Percentiles rank a stretch among this genome's conserved stretches.
These are phyloP conservation scores for Penicillium psychrosexuale DNA, from an alignment of 2,329 filamentous ascomycete genomes.

Conservation along the genomic window DNA sequence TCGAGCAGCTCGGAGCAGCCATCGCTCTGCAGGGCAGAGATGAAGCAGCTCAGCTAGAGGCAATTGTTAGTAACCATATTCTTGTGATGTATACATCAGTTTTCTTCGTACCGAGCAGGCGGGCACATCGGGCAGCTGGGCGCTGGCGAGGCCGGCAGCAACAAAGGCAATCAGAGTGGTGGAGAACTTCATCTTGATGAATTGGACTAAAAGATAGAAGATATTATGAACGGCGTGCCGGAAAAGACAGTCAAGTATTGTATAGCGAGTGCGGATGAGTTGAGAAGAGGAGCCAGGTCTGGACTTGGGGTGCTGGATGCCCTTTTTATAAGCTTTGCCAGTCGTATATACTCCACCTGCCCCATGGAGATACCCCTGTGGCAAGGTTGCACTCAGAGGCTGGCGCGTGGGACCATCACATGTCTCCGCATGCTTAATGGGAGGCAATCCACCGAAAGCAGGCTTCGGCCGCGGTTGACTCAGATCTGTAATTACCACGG, in stretches of 20 bases:
- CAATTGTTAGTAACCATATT: background rate
- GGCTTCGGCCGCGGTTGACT: constrained; percentile 19
- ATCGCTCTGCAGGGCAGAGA: constrained; percentile 41
- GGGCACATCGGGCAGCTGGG: constrained; percentile 48
- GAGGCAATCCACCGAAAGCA: constrained; percentile 3
- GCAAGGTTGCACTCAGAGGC: constrained; percentile 12
- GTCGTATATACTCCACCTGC: background rate
- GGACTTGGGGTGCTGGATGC: constrained; percentile 7
- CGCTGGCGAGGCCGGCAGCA: constrained; percentile 45
- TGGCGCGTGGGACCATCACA: constrained; percentile 10
- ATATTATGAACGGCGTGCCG: constrained; percentile 6
- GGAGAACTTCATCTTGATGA: constrained; percentile 36
- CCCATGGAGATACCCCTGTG: background rate
- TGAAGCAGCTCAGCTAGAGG: constrained; percentile 48
- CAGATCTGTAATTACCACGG: constrained; percentile 9
- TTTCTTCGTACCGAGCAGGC: constrained; percentile 44
- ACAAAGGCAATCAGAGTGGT: constrained; percentile 37
- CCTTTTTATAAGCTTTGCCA: constrained; percentile 24
- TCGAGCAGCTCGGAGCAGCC: constrained; percentile 48
- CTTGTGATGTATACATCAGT: background rate
- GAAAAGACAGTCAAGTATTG: constrained; percentile 21
- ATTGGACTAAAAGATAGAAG: background rate
- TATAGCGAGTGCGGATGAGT: constrained; percentile 17
- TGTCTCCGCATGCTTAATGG: constrained; percentile 11
- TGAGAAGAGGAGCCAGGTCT: constrained; percentile 1